These are phyloP conservation scores for Penicillium sp. DNA, from an alignment of 2,329 filamentous ascomycete genomes.

Conservation along the genomic window DNA sequence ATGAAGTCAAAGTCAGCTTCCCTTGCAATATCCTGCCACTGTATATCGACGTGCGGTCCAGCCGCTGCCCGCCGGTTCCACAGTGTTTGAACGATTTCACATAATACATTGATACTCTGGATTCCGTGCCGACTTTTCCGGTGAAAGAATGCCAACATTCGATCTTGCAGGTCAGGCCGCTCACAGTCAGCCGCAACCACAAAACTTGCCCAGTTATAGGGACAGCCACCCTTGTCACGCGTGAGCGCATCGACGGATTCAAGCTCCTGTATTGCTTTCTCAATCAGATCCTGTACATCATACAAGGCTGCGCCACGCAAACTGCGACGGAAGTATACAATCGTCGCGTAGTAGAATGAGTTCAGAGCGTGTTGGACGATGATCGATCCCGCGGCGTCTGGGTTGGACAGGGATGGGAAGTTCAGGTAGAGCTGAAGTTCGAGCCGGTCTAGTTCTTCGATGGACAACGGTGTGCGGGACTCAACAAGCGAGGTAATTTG, in stretches of 20 bases:
- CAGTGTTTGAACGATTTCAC: constrained; percentile 26
- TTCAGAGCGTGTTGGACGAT: constrained; percentile 24
- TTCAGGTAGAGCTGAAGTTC: constrained; percentile 26
- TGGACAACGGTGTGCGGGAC: constrained; percentile 9
- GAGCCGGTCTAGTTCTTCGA: constrained; percentile 23
- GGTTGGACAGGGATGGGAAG: constrained; percentile 21
- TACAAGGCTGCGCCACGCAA: constrained; percentile 19
- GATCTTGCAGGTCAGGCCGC: constrained; percentile 18
- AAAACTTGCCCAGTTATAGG: constrained; percentile 33
- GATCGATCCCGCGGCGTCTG: constrained; percentile 11
- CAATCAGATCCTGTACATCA: constrained; percentile 27
- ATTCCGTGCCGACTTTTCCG: constrained; percentile 31
- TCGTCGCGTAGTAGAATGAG: constrained; percentile 31
- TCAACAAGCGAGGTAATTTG: constrained; percentile 23
- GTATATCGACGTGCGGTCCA: constrained; percentile 15
- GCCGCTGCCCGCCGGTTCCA: constrained; percentile 22
- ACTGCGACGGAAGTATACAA: constrained; percentile 31
- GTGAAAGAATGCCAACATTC: constrained; percentile 27
- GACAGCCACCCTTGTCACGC: constrained; percentile 24
- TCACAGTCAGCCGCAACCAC: constrained; percentile 32
- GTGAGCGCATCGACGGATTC: constrained; percentile 27
- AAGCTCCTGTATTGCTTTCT: constrained; percentile 26
- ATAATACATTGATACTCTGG: constrained; percentile 26
- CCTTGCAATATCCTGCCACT: constrained; percentile 30
- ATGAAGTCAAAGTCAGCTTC: constrained; percentile 31